Conservation (phyloP, 148 eudicot species). For the Selenicereus undatus region DNA sequence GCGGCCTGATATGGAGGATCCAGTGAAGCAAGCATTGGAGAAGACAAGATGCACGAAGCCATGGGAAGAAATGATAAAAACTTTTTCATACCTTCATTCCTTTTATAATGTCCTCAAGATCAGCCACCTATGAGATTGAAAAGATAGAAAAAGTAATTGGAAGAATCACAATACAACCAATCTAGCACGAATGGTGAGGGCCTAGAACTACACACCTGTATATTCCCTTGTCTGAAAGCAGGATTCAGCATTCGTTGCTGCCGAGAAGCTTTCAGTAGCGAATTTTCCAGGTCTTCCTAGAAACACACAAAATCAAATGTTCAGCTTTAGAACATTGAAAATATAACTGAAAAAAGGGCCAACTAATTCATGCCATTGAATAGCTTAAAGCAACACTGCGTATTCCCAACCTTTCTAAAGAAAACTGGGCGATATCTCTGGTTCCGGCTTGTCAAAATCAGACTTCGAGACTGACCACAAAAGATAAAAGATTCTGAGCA, state of each 20-base stretch:
- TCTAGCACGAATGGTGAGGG: not conserved
- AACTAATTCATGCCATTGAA: not conserved
- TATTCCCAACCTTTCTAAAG: constrained; percentile 70
- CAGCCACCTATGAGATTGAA: constrained; percentile 53
- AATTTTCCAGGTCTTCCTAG: constrained; percentile 89
- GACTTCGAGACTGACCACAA: constrained; percentile 64
- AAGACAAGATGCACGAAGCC: not conserved
- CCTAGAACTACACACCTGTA: constrained; percentile 43
- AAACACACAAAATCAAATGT: constrained; percentile 9
- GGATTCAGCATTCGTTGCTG: constrained; percentile 61
- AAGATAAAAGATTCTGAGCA: not conserved
- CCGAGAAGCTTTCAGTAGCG: constrained; percentile 59
- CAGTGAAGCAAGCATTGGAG: too few species aligned
- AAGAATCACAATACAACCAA: not conserved
- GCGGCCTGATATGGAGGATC: too few species aligned
- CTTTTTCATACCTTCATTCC: constrained; percentile 77
- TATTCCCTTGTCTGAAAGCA: constrained; percentile 54
- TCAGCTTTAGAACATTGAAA: not conserved
- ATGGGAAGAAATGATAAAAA: not conserved
- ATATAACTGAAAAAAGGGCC: not conserved
- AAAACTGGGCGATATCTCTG: constrained; percentile 69
- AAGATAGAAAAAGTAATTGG: not conserved
- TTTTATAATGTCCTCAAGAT: constrained; percentile 75
- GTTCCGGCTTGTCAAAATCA: constrained; percentile 52
- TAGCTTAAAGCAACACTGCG: not conserved